Base-by-base conservation (phyloP, 352 stramenopile species). In the Phytophthora fragariaefolia region DNA sequence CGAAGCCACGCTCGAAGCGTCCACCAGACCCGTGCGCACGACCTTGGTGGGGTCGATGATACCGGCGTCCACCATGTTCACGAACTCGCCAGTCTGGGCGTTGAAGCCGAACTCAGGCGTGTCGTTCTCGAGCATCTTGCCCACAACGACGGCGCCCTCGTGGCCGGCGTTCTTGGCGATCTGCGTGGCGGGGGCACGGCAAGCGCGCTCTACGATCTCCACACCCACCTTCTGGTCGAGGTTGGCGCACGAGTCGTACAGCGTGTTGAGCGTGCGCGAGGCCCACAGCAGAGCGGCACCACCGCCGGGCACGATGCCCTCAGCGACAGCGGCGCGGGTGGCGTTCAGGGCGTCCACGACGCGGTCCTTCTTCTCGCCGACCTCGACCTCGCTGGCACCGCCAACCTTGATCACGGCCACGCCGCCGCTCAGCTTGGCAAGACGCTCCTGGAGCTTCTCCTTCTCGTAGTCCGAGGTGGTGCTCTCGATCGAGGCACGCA, bases 381-480 rank as follows among this genome's bases (percentile, higher is more conserved):
- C 98, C 81, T 99, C 98, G 42, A 99, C 97, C 80, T 99, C 98
- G 54, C 87, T 98, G 55, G 97, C 97, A 48, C 98, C 98, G 56
- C 98, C 98, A 27, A 99, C 98, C 85, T 99, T 99, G 81, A 99
- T 99, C 23, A 99, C 97, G 27, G 98, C 98, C 49, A 99, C 97
- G 73, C 98, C 98, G 69, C 98, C 98, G 67, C 93, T 96, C 42
- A 99, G 87, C 89, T 99, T 99, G 66, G 98, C 98, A 17, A 99
- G 90, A 76, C 98, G 95, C 80, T 99, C 98, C 85, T 99, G 97
- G 59, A 99, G 94, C 92, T 99, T 99, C 85, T 99, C 98, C 80
- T 98, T 98, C 82, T 99, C 98, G 76, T 99, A 99, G 36, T 99
- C 97, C 49, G 90, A 98, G 69, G 98, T 99, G 56, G 97, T 99